phyloP scores from a whole-genome alignment of 805 yeast species.

The Hanseniaspora guilliermondii region DNA sequence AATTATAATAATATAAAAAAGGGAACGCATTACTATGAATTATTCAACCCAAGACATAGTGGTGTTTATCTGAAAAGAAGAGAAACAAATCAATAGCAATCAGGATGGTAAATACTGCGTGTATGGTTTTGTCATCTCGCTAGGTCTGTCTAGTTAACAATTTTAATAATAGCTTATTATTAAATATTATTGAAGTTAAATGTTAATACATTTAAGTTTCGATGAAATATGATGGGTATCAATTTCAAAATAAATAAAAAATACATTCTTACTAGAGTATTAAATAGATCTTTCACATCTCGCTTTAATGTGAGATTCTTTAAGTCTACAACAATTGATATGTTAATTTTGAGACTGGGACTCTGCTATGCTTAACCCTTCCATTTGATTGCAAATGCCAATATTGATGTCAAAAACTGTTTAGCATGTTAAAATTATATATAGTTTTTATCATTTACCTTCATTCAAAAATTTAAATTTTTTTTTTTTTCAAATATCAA shows the following conservation, averaged over 20 bases:
- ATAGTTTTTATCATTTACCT: neutral
- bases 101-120: slow-evolving; percentile 14
- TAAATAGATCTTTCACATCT: neutral
- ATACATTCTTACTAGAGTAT: neutral
- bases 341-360: slow-evolving; percentile 11
- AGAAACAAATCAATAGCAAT: neutral
- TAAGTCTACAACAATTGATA: neutral
- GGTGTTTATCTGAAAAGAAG: neutral
- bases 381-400: neutral
- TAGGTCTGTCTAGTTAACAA: slow-evolving; percentile 12
- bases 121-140: slow-evolving; percentile 14
- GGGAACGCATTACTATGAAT: neutral
- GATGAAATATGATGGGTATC: neutral
- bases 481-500: neutral
- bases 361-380: slow-evolving; percentile 14
- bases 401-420: neutral
- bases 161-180: neutral
- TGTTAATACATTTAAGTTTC: neutral
- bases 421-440: neutral
- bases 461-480: neutral
- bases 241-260: neutral
- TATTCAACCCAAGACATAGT: neutral
- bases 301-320: neutral
- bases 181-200: neutral
- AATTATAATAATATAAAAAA: neutral